Conservation (phyloP, 2,329 filamentous ascomycete genomes). For the Tolypocladium tundrense region DNA sequence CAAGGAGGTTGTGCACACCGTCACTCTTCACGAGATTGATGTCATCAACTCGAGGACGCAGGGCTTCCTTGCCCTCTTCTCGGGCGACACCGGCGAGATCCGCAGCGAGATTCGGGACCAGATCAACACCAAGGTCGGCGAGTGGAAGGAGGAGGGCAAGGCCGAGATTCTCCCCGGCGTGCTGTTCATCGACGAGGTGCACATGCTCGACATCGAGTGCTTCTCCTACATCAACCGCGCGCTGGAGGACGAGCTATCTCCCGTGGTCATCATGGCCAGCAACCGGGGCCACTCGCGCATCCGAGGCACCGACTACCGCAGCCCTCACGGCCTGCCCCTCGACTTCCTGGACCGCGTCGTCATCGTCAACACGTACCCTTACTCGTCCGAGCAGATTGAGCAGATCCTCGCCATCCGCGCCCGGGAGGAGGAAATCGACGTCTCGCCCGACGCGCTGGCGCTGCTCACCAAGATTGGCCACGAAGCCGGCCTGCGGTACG, state of each 20-base stretch:
- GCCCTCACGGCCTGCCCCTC: constrained; percentile 85
- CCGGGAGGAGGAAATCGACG: constrained; percentile 89
- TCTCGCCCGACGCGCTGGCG: constrained; percentile 80
- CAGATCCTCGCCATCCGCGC: constrained; percentile 90
- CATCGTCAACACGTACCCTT: constrained; percentile 88
- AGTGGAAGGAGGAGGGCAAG: constrained; percentile 99
- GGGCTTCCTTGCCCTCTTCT: constrained; percentile 93
- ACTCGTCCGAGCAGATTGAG: constrained; percentile 73
- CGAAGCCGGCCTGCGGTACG: constrained; percentile 86
- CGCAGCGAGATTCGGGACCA: constrained; percentile 94
- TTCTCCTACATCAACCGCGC: constrained; percentile 98
- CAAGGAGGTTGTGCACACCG: constrained; percentile 93
- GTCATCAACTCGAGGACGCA: constrained; percentile 99
- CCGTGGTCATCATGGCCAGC: constrained; percentile 98
- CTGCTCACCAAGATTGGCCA: constrained; percentile 92
- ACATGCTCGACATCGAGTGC: constrained; percentile 99
- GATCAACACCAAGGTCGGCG: constrained; percentile 97
- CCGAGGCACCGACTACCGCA: constrained; percentile 84
- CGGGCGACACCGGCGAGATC: constrained; percentile 96
- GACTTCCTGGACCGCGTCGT: constrained; percentile 95
- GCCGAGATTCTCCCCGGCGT: constrained; percentile 96
- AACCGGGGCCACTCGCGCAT: constrained; percentile 89
- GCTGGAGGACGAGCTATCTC: constrained; percentile 85
- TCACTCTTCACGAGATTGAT: constrained; percentile 95
- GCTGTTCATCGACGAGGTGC: constrained; percentile 96